Percentiles rank a stretch among this genome's conserved stretches.
phyloP scores from a whole-genome alignment of 108 stramenopile species.

The Skeletonema menzelii region DNA sequence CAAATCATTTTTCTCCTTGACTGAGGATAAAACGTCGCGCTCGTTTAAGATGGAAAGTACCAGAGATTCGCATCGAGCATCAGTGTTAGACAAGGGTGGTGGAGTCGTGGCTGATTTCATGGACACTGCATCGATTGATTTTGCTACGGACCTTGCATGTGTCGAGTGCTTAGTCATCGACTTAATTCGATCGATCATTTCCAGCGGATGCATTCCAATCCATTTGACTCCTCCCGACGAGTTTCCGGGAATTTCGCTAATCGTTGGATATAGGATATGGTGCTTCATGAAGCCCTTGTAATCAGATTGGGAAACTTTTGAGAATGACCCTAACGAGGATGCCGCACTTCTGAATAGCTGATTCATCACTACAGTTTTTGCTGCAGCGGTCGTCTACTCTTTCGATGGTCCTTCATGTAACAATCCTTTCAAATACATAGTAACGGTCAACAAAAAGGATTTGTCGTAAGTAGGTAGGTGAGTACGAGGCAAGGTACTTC shows the following conservation, averaged over 20 bases:
- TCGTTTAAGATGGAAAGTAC: background rate
- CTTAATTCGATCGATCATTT: background rate
- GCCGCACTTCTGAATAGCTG: too few species aligned
- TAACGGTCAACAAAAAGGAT: too few species aligned
- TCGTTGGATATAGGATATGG: background rate
- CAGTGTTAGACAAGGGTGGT: background rate
- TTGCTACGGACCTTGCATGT: background rate
- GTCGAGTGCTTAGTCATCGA: background rate
- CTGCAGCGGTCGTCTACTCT: too few species aligned
- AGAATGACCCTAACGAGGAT: too few species aligned
- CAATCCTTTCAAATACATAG: too few species aligned
- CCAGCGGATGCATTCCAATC: background rate
- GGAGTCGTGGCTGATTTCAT: background rate
- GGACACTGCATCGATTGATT: background rate
- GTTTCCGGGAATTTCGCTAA: background rate
- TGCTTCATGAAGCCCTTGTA: too few species aligned
- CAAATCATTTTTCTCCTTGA: background rate
- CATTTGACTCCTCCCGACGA: background rate
- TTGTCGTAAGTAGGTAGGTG: too few species aligned
- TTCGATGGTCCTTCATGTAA: too few species aligned
- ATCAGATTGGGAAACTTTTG: too few species aligned
- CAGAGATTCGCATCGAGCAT: background rate
- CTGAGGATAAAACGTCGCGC: background rate
- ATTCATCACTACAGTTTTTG: too few species aligned
- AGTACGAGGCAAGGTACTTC: too few species aligned